Evolutionary conservation across 371 early-diverging fungal species (phyloP).

Genomic region (Mucor mucedo): DNA sequence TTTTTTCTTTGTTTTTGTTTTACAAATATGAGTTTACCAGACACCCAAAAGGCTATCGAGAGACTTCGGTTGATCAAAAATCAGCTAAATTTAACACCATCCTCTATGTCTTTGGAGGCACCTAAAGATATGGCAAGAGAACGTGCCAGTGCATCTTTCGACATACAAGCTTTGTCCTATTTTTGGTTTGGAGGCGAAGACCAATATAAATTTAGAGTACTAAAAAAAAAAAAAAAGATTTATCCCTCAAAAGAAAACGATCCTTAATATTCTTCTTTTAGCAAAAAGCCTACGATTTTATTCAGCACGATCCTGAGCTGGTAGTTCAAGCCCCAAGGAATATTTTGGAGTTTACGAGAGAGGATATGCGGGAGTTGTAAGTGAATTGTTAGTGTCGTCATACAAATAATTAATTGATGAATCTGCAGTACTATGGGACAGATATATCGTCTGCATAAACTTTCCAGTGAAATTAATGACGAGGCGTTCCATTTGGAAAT

Average conservation of each 20-base stretch:
- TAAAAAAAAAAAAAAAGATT: background rate
- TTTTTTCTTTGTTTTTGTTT: background rate
- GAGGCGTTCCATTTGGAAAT: constrained; percentile 21
- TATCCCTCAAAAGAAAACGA: background rate
- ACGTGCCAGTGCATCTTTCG: constrained; percentile 60
- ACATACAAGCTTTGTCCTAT: constrained; percentile 54
- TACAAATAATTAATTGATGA: background rate
- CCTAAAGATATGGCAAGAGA: constrained; percentile 50
- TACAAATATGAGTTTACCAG: background rate
- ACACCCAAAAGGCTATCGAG: background rate
- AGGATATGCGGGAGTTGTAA: constrained; percentile 67
- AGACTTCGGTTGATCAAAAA: constrained; percentile 29
- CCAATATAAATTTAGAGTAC: constrained; percentile 48
- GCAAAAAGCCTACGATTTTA: constrained; percentile 53
- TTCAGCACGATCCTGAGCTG: constrained; percentile 64
- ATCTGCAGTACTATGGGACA: constrained; percentile 60
- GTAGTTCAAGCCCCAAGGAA: constrained; percentile 58
- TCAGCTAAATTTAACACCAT: constrained; percentile 43
- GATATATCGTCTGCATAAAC: constrained; percentile 49
- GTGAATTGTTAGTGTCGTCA: constrained; percentile 3
- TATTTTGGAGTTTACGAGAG: constrained; percentile 60
- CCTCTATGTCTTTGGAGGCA: constrained; percentile 45
- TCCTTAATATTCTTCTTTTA: background rate
- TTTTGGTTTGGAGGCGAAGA: constrained; percentile 58
- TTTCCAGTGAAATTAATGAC: constrained; percentile 21